Base-by-base conservation (phyloP, 2,329 filamentous ascomycete species). In the Penicillium sp. region DNA sequence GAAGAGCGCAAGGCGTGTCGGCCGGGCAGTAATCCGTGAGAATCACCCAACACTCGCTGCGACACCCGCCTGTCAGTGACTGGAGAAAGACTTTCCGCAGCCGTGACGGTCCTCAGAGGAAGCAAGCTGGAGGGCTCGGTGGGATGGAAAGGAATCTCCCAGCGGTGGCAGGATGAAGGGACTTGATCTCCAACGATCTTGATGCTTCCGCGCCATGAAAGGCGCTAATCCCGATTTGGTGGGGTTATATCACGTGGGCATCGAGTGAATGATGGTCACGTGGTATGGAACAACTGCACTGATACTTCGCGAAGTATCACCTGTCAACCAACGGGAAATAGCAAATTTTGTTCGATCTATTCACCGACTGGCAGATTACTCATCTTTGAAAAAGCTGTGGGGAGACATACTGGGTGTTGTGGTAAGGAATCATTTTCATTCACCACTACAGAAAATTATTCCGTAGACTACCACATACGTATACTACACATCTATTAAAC, bases 151-250 rank as follows among this genome's bases (percentile, higher is more conserved):
- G 47, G 35, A 39, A 43, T 37, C 15, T 47, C 50, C 45, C 53
- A 48, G 41, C 43, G 48, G 43, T 57, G 53, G 50, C 59, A 56
- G 52, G 51, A 48, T 53, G 53, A 54, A 52, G 43, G 47, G 39
- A 48, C 41, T 53, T 35, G 45, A 54, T 55, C 47, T 50, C 43
- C 39, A 36, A 46, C 43, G 35, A 57, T 61, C 56, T 60, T 60
- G 54, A 57, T 50, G 52, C 54, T 52, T 47, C 47, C 36, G 41
- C 49, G 50, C 51, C 51, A 45, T 17, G 42, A 39, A 47, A 43
- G 32, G 39, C 51, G 40, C 57, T 53, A 54, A 47, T 33, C 36
- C 28, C 25, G 27, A 50, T 54, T 7, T 6, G 25, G 14, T n/a
- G n/a, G 11, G 6, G 11, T n/a, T 6, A n/a, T n/a, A n/a, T 27